Conservation (phyloP, 805 yeast genomes). For the Diddensiella caesifluorescens region DNA sequence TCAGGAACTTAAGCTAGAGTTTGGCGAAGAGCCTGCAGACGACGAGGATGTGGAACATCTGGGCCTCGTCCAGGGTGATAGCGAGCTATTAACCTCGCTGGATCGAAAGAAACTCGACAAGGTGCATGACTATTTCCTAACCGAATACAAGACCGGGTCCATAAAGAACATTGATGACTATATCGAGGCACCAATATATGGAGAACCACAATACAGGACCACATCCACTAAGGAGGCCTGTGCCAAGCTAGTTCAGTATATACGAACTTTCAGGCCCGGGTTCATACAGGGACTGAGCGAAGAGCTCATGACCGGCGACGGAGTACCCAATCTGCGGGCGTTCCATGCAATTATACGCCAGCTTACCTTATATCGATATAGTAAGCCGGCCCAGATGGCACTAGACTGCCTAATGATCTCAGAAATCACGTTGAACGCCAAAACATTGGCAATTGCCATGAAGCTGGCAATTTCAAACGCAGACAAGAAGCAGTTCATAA, state of each 20-base stretch:
- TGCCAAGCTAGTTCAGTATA: slow-evolving; percentile 6
- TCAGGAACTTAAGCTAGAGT: slow-evolving; percentile 13
- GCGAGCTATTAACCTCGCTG: slow-evolving; percentile 1
- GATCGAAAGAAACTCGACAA: slow-evolving; percentile 8
- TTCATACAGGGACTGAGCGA: slow-evolving; percentile 20
- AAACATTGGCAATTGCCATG: slow-evolving; percentile 16
- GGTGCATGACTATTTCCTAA: slow-evolving; percentile 8
- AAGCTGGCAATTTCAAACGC: slow-evolving; percentile 14
- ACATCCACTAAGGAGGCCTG: slow-evolving; percentile 5
- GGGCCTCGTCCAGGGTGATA: neutral
- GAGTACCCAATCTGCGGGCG: slow-evolving; percentile 23
- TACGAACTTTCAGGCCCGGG: slow-evolving; percentile 12
- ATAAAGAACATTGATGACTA: slow-evolving; percentile 6
- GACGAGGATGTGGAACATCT: too few species aligned
- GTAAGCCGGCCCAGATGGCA: slow-evolving; percentile 24
- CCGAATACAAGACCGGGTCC: slow-evolving; percentile 4
- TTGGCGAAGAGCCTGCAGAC: slow-evolving; percentile 14
- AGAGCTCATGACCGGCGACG: slow-evolving; percentile 20
- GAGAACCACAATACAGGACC: slow-evolving; percentile 3
- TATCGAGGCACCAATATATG: slow-evolving; percentile 6
- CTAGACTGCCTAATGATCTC: slow-evolving; percentile 26
- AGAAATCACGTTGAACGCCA: slow-evolving; percentile 16
- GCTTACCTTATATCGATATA: slow-evolving; percentile 19
- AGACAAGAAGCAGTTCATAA: slow-evolving; percentile 7
- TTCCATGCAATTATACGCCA: slow-evolving; percentile 24